These are phyloP conservation scores for Chrysanthemum seticuspe DNA, from an alignment of 129 eudicot genomes.

Conservation along the genomic window DNA sequence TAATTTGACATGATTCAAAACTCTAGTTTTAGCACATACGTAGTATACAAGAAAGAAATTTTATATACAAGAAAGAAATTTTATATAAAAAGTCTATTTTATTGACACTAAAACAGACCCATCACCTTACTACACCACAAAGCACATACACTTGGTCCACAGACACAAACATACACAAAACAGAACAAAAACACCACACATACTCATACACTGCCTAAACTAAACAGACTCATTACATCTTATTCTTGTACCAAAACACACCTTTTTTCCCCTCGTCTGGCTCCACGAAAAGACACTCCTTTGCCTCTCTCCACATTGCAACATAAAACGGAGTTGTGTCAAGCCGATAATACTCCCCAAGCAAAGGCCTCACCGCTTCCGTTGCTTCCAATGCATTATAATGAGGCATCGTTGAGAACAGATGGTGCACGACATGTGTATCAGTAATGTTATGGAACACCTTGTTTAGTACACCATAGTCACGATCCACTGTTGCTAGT, in stretches of 20 bases:
- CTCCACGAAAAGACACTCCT: constrained; percentile 51
- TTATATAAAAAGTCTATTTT: neutral
- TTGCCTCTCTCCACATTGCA: constrained; percentile 45
- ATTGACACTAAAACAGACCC: constrained; percentile 10
- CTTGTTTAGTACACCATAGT: constrained; percentile 55
- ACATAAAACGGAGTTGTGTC: constrained; percentile 43
- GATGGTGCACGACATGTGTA: constrained; percentile 54
- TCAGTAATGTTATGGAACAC: constrained; percentile 58
- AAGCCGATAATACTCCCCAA: constrained; percentile 49
- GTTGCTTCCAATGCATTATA: constrained; percentile 56
- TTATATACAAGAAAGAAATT: no score
- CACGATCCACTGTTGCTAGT: constrained; percentile 53
- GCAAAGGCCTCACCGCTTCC: constrained; percentile 31
- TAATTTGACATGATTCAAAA: no score
- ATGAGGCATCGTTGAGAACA: constrained; percentile 62
- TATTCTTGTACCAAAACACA: constrained; percentile 50
- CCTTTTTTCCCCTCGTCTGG: constrained; percentile 31
- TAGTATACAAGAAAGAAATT: no score
- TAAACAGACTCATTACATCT: constrained; percentile 16
- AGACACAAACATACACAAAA: neutral
- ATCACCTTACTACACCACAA: constrained; percentile 14
- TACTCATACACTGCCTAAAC: constrained; percentile 7
- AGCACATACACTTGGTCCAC: constrained; percentile 1
- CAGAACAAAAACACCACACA: constrained; percentile 8
- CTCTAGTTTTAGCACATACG: no score